These are phyloP conservation scores for Solanum hybrid DNA, from an alignment of 305 asterid species.

Conservation along the genomic window DNA sequence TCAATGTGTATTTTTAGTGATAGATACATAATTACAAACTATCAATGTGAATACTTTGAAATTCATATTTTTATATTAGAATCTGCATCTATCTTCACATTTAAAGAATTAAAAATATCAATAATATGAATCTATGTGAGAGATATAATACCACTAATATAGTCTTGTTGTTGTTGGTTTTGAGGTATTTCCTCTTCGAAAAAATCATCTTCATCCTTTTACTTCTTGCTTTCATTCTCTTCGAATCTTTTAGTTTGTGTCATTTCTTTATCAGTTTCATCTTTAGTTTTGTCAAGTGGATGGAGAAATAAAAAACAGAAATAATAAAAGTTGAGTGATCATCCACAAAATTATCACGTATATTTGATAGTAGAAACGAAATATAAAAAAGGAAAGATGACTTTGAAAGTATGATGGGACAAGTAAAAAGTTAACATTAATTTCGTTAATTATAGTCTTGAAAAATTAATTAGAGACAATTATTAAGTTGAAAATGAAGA, in stretches of 20 bases:
- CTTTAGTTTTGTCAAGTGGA: neutral
- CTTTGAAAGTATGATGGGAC: neutral
- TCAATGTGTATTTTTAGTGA: neutral
- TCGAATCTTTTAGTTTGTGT: neutral
- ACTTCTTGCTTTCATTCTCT: neutral
- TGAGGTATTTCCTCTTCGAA: too few relatives aligned
- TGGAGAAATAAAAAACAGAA: neutral
- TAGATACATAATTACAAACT: neutral
- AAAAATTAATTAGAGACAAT: too few relatives aligned
- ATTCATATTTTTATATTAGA: neutral
- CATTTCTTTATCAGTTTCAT: neutral
- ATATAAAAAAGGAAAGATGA: neutral
- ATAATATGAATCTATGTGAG: neutral
- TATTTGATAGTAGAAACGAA: neutral
- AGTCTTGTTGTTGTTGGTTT: neutral
- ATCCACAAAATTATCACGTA: neutral
- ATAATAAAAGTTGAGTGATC: neutral
- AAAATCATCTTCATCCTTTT: neutral
- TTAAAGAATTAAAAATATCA: neutral
- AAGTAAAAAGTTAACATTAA: neutral
- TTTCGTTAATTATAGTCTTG: neutral
- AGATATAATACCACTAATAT: neutral
- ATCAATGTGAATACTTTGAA: neutral
- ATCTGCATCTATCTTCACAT: neutral
- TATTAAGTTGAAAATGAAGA: neutral